Base-by-base conservation (phyloP, 352 stramenopile genomes). In the Phytophthora citricola region DNA sequence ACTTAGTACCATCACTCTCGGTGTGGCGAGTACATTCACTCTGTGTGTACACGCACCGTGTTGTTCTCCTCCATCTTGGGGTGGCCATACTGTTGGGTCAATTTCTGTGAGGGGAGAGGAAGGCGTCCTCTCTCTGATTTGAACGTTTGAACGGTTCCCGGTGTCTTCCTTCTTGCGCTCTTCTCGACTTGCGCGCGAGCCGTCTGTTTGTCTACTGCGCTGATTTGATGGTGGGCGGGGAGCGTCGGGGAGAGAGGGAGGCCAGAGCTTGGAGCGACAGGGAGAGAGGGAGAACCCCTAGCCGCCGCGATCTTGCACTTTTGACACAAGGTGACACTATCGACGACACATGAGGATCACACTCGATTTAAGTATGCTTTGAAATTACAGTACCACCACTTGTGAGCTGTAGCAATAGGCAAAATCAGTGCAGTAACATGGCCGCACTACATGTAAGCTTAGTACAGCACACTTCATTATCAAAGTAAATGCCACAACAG, bases 61-160 rank as follows among this genome's bases (percentile, higher is more conserved):
- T 77, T 91, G 71, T 78, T 91, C 68, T 94, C 87, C 73, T 94
- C 87, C 71, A 91, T 90, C 58, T 92, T 92, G 22, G 85, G 26
- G 84, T 89, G 45, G 83, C 72, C 86, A 94, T 94, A 39, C 34
- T n/a, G 44, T 45, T 45, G 39, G 32, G 12, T 29, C 24, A 49
- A 61, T 43, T 24, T 55, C 38, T 22, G 34, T 34, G 5, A 24
- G 29, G 31, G 38, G 29, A 20, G 14, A 40, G 22, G n/a, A 2
- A 10, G 29, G 15, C 15, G 55, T 54, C 36, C 29, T 40, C 52
- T n/a, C 32, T 32, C 53, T 65, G 61, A 53, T 67, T 66, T 64
- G 34, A 59, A 40, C 31, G 46, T 46, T 24, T 31, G 6, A 32
- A 12, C 40, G 51, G 14, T 43, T 14, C 11, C 31, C 14, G 31